phyloP scores from a whole-genome alignment of 371 early-diverging fungal species.

The Lichtheimia corymbifera region DNA sequence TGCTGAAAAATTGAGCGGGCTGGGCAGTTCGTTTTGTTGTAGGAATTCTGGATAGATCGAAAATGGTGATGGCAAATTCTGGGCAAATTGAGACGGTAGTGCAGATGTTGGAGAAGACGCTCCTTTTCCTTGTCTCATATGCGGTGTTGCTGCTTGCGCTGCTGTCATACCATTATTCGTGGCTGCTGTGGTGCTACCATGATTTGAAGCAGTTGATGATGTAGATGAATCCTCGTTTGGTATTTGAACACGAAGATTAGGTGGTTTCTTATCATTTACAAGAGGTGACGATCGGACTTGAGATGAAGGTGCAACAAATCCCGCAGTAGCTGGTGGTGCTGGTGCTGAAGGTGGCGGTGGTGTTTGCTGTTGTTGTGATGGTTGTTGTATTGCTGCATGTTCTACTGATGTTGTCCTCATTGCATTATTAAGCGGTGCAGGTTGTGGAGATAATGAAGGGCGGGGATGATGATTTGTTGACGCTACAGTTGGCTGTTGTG shows the following conservation, averaged over 20 bases:
- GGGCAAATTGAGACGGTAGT: constrained; percentile 67
- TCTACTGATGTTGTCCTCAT: not conserved
- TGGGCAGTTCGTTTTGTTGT: constrained; percentile 62
- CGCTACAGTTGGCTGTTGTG: not conserved
- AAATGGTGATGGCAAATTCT: constrained; percentile 76
- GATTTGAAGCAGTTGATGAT: constrained; percentile 6
- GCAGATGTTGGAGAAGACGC: constrained; percentile 34
- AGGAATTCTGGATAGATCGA: constrained; percentile 78
- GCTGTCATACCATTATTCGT: constrained; percentile 1
- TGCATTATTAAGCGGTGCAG: constrained; percentile 1
- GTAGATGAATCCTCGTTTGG: constrained; percentile 21
- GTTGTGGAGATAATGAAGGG: constrained; percentile 12
- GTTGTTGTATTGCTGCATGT: not conserved
- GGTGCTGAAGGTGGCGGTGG: too few relatives aligned
- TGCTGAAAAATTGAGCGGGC: constrained; percentile 64
- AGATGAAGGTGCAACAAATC: constrained; percentile 11
- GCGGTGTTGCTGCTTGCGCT: constrained; percentile 1
- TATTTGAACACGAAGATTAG: constrained; percentile 49
- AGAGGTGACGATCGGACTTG: constrained; percentile 8
- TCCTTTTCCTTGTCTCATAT: constrained; percentile 4
- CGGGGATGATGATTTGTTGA: constrained; percentile 1
- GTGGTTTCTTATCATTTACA: constrained; percentile 30
- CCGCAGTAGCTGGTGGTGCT: not conserved
- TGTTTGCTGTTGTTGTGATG: constrained; percentile 1
- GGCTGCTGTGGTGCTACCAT: constrained; percentile 9